Evolutionary conservation across 768 basidiomycete genomes (phyloP), one percentile per base, ranked within the genome.

Genomic region (Crucibulum laeve): DNA sequence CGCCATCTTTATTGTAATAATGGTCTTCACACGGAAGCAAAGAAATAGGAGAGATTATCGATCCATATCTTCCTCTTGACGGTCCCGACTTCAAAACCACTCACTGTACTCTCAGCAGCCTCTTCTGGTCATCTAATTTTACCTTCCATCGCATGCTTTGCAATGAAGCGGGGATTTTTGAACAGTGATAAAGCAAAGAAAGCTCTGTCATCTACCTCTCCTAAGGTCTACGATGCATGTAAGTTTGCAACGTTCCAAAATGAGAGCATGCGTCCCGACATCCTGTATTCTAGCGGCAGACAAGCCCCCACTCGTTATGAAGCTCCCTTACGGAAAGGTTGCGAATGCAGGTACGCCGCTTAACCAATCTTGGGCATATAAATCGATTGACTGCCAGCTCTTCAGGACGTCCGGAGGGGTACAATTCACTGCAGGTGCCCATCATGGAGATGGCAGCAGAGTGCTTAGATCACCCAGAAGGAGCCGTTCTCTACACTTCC

Each of bases 131-230:
- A n/a, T n/a, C n/a, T n/a, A n/a, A n/a, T n/a, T n/a, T n/a, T n/a
- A n/a, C n/a, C n/a, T n/a, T 11, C 28, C 28, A 32, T 15, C 11
- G 4, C 28, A 3, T 32, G 15, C 28, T 11, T 11, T 15, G 28
- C 72, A 46, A 60, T 58, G 59, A 56, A 53, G 25, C 52, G 57
- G 22, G 59, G 59, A 19, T 60, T 60, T 38, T 45, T 60, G 22
- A 60, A 56, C 36, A 46, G 40, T 24, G 11, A 52, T 28, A 53
- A 52, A 30, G 51, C 44, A 0, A 53, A 55, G 30, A 44, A 48
- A 25, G 38, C 33, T 32, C 11, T 15, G 15, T 11, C 28, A 15
- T 11, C 11, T 11, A 32, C 11, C 15, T 11, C 11, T 11, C 15
- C 11, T 3, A 32, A 32, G 28, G 11, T 32, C 28, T 32, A n/a